These are phyloP conservation scores for Colletotrichum sp. DNA, from an alignment of 2,329 filamentous ascomycete species.

Conservation along the genomic window DNA sequence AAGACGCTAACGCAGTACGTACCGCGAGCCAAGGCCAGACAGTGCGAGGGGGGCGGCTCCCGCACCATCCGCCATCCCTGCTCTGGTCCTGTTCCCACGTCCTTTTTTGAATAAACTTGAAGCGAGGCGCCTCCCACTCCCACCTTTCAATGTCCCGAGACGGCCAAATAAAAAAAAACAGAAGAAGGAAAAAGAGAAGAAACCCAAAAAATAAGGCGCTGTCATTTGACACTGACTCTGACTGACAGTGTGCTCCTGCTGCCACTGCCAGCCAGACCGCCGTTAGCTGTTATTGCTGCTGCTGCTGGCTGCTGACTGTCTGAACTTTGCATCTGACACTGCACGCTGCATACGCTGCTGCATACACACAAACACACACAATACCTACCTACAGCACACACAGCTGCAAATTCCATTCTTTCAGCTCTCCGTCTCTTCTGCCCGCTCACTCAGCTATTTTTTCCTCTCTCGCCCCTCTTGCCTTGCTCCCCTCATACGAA, in stretches of 20 bases:
- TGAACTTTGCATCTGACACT: neutral
- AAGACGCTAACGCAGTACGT: neutral
- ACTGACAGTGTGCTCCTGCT: neutral
- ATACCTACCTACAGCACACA: neutral
- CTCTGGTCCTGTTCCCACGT: neutral
- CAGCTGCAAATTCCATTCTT: neutral
- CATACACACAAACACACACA: neutral
- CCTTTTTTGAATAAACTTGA: constrained; percentile 16
- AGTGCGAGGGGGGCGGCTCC: neutral
- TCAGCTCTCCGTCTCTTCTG: neutral
- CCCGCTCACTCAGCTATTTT: neutral
- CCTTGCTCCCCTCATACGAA: neutral
- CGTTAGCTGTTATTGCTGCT: neutral
- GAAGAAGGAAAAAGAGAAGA: neutral
- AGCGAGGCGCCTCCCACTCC: neutral
- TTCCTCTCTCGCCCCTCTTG: neutral
- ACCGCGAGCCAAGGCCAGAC: neutral
- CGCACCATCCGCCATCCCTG: neutral
- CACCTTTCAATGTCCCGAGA: neutral
- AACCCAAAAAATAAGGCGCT: neutral
- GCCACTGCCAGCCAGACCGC: neutral
- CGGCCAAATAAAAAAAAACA: neutral
- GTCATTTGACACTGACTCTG: neutral
- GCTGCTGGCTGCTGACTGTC: neutral
- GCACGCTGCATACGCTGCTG: neutral